These are phyloP conservation scores for Neurospora discreta DNA, from an alignment of 495 filamentous ascomycete genomes.

Conservation along the genomic window DNA sequence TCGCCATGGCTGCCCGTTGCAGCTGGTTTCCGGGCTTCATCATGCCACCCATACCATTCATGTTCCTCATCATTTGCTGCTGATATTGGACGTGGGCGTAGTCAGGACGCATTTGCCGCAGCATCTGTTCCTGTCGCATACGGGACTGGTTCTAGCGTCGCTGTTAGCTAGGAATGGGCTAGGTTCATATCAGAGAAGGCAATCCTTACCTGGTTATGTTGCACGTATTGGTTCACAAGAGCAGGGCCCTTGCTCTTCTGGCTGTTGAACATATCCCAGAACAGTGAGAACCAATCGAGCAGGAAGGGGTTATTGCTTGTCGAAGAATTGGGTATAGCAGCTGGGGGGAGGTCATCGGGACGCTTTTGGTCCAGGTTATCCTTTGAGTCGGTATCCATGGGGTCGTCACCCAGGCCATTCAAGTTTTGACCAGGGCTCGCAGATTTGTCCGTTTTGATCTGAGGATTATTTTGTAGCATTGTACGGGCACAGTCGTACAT, in stretches of 20 bases:
- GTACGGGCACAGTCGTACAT: conserved; percentile 72
- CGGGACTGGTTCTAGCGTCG: conserved; percentile 48
- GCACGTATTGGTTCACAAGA: conserved; percentile 56
- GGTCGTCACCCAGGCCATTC: conserved; percentile 70
- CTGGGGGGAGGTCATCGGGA: conserved; percentile 62
- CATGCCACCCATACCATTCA: conserved; percentile 39
- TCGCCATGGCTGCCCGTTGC: conserved; percentile 65
- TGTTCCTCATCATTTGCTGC: conserved; percentile 46
- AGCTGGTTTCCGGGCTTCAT: conserved; percentile 44
- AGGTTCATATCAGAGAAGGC: neutral
- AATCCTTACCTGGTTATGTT: conserved; percentile 65
- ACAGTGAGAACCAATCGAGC: conserved; percentile 89
- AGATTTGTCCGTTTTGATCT: conserved; percentile 39
- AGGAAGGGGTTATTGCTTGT: conserved; percentile 66
- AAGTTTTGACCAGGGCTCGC: conserved; percentile 47
- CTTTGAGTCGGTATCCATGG: conserved; percentile 74
- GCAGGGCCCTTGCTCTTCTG: conserved; percentile 51
- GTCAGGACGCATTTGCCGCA: conserved; percentile 21
- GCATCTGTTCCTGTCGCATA: conserved; percentile 40
- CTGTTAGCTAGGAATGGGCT: conserved; percentile 6
- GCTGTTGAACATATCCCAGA: conserved; percentile 88
- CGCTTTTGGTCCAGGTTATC: conserved; percentile 60
- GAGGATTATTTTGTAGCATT: conserved; percentile 51
- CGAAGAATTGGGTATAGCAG: conserved; percentile 47
- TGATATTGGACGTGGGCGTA: conserved; percentile 31